Evolutionary conservation across 192 early-diverging fungal species (phyloP), one percentile per base, ranked within the genome.

Genomic region (Obelidium mucronatum): DNA sequence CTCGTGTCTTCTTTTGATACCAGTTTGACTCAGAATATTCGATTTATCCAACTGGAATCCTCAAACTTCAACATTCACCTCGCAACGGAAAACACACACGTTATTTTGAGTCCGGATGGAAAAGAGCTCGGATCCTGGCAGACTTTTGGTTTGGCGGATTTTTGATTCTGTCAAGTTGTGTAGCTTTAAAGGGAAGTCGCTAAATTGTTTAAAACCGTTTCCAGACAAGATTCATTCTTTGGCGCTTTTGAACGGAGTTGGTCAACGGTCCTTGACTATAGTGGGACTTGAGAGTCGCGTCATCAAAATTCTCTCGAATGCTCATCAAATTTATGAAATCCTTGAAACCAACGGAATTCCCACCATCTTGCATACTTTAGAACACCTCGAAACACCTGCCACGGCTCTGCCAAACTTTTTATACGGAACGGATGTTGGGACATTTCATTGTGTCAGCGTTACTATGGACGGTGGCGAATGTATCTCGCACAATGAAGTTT

Each of bases 341-440:
- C 22, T 51, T 51, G 48, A 51, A 22, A 22, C 48, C 11, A 51
- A 51, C 8, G 11, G 22, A 13, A 51, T 22, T 51, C 48, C 48
- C 8, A 51, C 48, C 22, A 22, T 51, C 11, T 51, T 51, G 11
- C 8, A 13, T 22, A 22, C 48, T 51, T 22, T 51, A 51, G 22
- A 51, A 8, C 48, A 51, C 48, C 22, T 51, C 11, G 48, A 51
- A 51, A 51, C 48, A 13, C 48, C 8, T 22, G 11, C 8, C 8
- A n/a, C n/a, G n/a, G n/a, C n/a, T n/a, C n/a, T n/a, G n/a, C n/a
- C n/a, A n/a, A n/a, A n/a, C n/a, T n/a, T n/a, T n/a, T n/a, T n/a
- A n/a, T 64, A 64, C 26, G 62, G 62, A 36, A 64, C 62, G 11
- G 37, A 64, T 6, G 6, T 15, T 31, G 62, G 62, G 15, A 64